Conservation (phyloP, 306 rosid genomes). For the Medicago ruthenica region DNA sequence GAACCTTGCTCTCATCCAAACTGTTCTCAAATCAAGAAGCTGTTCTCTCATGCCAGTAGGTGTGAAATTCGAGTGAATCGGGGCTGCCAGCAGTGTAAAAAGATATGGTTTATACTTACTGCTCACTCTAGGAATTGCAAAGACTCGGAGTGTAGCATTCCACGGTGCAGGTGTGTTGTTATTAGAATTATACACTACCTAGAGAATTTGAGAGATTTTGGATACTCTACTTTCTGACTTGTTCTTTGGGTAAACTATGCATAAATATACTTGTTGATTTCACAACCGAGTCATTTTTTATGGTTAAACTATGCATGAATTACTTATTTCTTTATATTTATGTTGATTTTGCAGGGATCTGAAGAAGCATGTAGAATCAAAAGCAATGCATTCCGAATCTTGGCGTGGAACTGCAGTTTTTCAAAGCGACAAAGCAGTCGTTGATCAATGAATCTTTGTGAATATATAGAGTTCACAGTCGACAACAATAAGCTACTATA, state of each 20-base stretch:
- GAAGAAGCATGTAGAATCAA: slow-evolving; percentile 40
- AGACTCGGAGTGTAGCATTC: slow-evolving; percentile 48
- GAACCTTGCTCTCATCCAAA: slow-evolving; percentile 48
- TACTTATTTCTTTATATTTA: slow-evolving; percentile 12
- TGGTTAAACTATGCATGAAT: no score
- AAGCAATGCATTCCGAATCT: slow-evolving; percentile 28
- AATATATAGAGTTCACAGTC: neutral
- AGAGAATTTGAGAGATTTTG: neutral
- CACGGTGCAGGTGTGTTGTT: slow-evolving; percentile 53
- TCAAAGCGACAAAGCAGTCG: slow-evolving; percentile 3
- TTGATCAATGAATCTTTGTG: slow-evolving; percentile 7
- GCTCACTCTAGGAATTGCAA: slow-evolving; percentile 48
- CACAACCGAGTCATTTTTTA: no score
- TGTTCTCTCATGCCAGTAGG: slow-evolving; percentile 48
- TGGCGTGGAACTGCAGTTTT: slow-evolving; percentile 30
- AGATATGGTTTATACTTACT: slow-evolving; percentile 35
- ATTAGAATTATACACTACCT: neutral
- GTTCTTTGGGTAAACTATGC: neutral
- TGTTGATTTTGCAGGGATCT: slow-evolving; percentile 48
- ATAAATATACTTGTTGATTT: slow-evolving; percentile 1
- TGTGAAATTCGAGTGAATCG: slow-evolving; percentile 45
- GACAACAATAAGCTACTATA: no score
- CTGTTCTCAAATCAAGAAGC: slow-evolving; percentile 48
- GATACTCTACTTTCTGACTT: neutral
- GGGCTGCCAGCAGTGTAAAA: slow-evolving; percentile 54